A percentile compares a stretch with the other conserved stretches of the same genome.
Evolutionary conservation across 2,329 filamentous ascomycete genomes (phyloP).

Genomic region (Pyricularia pennisetigena): DNA sequence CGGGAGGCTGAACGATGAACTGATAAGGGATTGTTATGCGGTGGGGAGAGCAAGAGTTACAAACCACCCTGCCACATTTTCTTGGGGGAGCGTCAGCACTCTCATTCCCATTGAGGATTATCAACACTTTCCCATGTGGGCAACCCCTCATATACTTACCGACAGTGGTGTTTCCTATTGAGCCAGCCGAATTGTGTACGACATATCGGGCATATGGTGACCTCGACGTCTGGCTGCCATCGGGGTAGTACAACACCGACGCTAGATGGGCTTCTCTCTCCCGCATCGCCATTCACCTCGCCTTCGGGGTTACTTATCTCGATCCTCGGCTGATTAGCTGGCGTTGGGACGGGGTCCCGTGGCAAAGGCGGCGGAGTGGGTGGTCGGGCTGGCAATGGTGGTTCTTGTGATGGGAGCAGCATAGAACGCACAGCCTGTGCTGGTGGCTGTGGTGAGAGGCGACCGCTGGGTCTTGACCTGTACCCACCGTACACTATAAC

Average conservation of each 20-base stretch:
- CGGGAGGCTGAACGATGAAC: conserved; percentile 77
- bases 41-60: conserved; percentile 81
- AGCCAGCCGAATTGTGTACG: conserved; percentile 70
- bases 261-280: not conserved
- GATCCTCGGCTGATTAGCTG: not conserved
- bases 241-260: conserved; percentile 48
- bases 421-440: not conserved
- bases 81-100: conserved; percentile 26
- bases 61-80: conserved; percentile 91
- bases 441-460: not conserved
- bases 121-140: not conserved
- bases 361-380: not conserved
- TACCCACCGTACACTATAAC: not conserved
- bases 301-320: not conserved
- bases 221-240: conserved; percentile 86
- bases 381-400: conserved; percentile 4
- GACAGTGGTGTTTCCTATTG: conserved; percentile 86
- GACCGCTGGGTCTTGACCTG: not conserved
- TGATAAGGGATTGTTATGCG: conserved; percentile 89
- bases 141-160: conserved; percentile 36
- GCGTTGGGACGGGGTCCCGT: not conserved
- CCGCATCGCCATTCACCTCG: not conserved
- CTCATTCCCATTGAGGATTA: not conserved
- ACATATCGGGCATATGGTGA: conserved; percentile 78
- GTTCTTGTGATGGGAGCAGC: not conserved